Evolutionary conservation across 768 basidiomycete species (phyloP).

Genomic region (Amanita exitialis): DNA sequence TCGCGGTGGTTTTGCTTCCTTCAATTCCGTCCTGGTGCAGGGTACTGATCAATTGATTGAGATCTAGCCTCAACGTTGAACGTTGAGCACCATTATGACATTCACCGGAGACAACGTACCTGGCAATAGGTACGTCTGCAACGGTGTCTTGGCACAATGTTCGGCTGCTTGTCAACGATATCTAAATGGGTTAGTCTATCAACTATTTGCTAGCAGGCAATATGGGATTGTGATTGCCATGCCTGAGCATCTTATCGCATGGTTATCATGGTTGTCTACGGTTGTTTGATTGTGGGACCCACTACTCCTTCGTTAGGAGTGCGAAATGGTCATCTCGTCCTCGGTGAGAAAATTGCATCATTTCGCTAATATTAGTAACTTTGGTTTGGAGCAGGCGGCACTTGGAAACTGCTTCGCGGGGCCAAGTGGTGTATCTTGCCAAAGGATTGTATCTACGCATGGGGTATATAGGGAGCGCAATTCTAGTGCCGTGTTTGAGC

Average conservation of each 20-base stretch:
- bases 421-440: not conserved
- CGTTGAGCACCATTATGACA: not conserved
- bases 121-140: not conserved
- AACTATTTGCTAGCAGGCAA: not conserved
- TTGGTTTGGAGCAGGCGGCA: not conserved
- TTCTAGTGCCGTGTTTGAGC: not conserved
- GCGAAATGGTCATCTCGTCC: not conserved
- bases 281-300: not conserved
- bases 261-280: not conserved
- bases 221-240: not conserved
- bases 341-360: conserved; percentile 2
- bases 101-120: not conserved
- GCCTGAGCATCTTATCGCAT: not conserved
- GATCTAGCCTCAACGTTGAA: not conserved
- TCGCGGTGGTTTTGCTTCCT: not conserved
- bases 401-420: not conserved
- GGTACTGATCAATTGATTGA: not conserved
- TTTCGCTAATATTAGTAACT: not conserved
- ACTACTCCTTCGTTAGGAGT: not conserved
- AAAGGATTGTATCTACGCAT: not conserved
- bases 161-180: not conserved
- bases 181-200: not conserved
- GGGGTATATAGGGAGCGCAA: not conserved
- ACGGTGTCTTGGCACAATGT: not conserved
- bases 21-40: not conserved